These are phyloP conservation scores for Chytriomyces sp. DNA, from an alignment of 192 early-diverging fungal species.

Conservation along the genomic window DNA sequence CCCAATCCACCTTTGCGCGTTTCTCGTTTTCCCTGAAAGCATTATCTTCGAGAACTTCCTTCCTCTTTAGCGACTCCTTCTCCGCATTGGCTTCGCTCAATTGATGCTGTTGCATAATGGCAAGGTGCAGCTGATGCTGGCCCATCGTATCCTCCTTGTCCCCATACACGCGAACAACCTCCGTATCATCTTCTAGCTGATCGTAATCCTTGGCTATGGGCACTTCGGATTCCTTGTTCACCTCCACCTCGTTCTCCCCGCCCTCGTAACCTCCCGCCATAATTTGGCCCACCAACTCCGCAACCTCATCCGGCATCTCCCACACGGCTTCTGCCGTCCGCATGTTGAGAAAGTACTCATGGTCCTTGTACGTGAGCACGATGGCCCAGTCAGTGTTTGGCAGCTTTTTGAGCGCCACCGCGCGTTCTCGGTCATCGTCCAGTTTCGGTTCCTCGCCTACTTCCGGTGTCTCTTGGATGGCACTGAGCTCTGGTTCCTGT, in stretches of 20 bases:
- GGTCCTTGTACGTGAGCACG: constrained; percentile 65
- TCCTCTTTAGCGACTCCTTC: constrained; percentile 9
- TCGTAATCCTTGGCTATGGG: constrained; percentile 14
- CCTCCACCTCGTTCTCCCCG: constrained; percentile 42
- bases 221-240: constrained; percentile 19
- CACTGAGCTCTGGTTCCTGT: background rate
- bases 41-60: background rate
- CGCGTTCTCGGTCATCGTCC: no score
- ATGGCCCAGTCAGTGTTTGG: constrained; percentile 74
- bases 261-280: constrained; percentile 47
- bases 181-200: constrained; percentile 31
- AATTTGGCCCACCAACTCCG: constrained; percentile 53
- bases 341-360: constrained; percentile 79
- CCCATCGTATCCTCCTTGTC: background rate
- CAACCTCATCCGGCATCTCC: constrained; percentile 64
- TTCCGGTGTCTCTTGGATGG: background rate
- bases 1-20: background rate
- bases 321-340: constrained; percentile 69
- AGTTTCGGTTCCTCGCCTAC: no score
- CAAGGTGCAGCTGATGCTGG: constrained; percentile 25
- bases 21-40: background rate
- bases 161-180: constrained; percentile 28
- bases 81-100: constrained; percentile 9
- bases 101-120: background rate
- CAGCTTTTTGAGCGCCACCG: no score